phyloP scores from a whole-genome alignment of 192 early-diverging fungal species.

The Coemansia biformis region DNA sequence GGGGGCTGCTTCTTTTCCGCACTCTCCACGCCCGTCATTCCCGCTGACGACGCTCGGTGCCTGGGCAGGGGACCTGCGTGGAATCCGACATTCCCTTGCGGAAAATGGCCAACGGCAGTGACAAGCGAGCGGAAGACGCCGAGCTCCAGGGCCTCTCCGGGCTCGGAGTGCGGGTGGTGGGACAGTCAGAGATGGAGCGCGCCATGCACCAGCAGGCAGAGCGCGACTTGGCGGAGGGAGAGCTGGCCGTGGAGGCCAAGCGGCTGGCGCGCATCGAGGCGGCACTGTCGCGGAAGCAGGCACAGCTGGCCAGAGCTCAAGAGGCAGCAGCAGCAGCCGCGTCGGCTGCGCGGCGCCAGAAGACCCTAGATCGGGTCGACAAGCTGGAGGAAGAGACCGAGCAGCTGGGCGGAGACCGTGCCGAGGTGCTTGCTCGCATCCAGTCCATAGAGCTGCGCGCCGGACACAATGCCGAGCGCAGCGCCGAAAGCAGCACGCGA shows the following conservation, averaged over 20 bases:
- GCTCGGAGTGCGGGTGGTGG: slow-evolving; percentile 45
- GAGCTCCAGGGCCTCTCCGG: slow-evolving; percentile 29
- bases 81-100: too few relatives aligned
- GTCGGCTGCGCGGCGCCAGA: slow-evolving; percentile 36
- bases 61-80: too few relatives aligned
- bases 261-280: slow-evolving; percentile 53
- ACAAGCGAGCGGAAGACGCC: not conserved
- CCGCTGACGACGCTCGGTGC: too few relatives aligned
- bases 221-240: slow-evolving; percentile 55
- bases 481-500: not conserved
- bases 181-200: slow-evolving; percentile 62
- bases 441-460: not conserved
- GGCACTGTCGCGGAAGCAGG: slow-evolving; percentile 12
- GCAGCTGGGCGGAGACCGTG: slow-evolving; percentile 26
- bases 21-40: too few relatives aligned
- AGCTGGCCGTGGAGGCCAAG: slow-evolving; percentile 60
- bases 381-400: slow-evolving; percentile 8
- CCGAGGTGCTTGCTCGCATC: slow-evolving; percentile 10
- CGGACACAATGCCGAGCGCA: not conserved
- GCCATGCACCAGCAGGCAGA: slow-evolving; percentile 60
- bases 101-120: too few relatives aligned
- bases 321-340: slow-evolving; percentile 16
- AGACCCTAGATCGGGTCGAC: slow-evolving; percentile 11
- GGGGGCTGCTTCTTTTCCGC: not conserved
- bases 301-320: slow-evolving; percentile 15